Conservation (phyloP, 805 yeast species). For the Candida koratica region DNA sequence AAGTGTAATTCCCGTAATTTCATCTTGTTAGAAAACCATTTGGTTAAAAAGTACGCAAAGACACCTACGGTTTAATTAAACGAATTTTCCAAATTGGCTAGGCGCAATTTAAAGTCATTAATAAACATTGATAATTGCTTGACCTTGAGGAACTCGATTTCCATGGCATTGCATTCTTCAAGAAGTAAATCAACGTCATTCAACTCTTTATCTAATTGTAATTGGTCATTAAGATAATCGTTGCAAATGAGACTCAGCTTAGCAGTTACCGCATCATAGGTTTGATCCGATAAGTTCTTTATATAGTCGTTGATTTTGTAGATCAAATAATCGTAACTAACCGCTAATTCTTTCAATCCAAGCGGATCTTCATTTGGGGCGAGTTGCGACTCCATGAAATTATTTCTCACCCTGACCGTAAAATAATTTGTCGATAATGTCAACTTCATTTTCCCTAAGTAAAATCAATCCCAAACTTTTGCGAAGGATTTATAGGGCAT, state of each 20-base stretch:
- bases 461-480: slow-evolving; percentile 45
- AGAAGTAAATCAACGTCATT: slow-evolving; percentile 37
- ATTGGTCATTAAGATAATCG: slow-evolving; percentile 21
- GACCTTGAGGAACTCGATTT: slow-evolving; percentile 48
- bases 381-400: too few species aligned
- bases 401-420: slow-evolving; percentile 4
- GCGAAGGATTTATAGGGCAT: slow-evolving; percentile 62
- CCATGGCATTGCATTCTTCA: slow-evolving; percentile 46
- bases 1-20: slow-evolving; percentile 76
- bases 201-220: slow-evolving; percentile 38
- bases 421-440: too few species aligned
- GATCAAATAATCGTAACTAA: slow-evolving; percentile 61
- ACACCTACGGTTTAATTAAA: slow-evolving; percentile 12
- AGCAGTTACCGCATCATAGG: slow-evolving; percentile 26
- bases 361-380: slow-evolving; percentile 59
- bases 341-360: slow-evolving; percentile 54
- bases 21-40: slow-evolving; percentile 40
- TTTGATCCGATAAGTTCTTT: slow-evolving; percentile 41
- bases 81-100: slow-evolving; percentile 30
- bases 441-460: slow-evolving; percentile 36
- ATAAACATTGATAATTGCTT: slow-evolving; percentile 45
- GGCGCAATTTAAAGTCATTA: slow-evolving; percentile 36
- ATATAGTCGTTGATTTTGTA: slow-evolving; percentile 59
- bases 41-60: slow-evolving; percentile 28
- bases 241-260: slow-evolving; percentile 30